Evolutionary conservation across 2,329 filamentous ascomycete species (phyloP).

Genomic region (Verticillium nubilum): DNA sequence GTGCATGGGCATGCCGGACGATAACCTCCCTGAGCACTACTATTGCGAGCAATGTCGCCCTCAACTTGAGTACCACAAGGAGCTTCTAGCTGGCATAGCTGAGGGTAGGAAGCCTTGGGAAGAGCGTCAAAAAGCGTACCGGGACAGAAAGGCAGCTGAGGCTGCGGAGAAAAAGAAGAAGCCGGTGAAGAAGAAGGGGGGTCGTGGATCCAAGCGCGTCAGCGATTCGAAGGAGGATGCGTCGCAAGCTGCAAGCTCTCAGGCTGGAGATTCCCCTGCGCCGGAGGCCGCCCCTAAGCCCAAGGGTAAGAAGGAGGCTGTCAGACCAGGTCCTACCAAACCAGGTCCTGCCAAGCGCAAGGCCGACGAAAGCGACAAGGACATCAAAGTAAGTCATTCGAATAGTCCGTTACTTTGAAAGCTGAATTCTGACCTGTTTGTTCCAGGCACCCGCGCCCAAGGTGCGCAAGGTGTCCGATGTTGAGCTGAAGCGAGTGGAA

Average conservation of each 20-base stretch:
- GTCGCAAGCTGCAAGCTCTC: conserved; percentile 13
- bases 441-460: conserved; percentile 37
- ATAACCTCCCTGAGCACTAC: conserved; percentile 77
- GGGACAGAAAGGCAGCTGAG: conserved; percentile 55
- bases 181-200: conserved; percentile 40
- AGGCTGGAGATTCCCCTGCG: conserved; percentile 33
- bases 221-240: conserved; percentile 55
- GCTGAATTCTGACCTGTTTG: neutral
- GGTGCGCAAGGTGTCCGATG: conserved; percentile 50
- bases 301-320: conserved; percentile 43
- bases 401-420: no score
- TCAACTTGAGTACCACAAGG: conserved; percentile 62
- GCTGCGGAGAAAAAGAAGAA: conserved; percentile 47
- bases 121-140: conserved; percentile 55
- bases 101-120: conserved; percentile 87
- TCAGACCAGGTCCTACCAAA: conserved; percentile 36
- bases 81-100: conserved; percentile 70
- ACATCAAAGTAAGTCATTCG: conserved; percentile 37
- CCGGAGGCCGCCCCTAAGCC: conserved; percentile 32
- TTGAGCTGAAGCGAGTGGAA: conserved; percentile 29
- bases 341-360: conserved; percentile 50
- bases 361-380: conserved; percentile 48
- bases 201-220: conserved; percentile 56
- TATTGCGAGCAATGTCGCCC: conserved; percentile 89
- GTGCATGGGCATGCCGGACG: conserved; percentile 80